Evolutionary conservation across 148 eudicot species (phyloP), one percentile per base, ranked within the genome.

Genomic region (Drosera capensis): DNA sequence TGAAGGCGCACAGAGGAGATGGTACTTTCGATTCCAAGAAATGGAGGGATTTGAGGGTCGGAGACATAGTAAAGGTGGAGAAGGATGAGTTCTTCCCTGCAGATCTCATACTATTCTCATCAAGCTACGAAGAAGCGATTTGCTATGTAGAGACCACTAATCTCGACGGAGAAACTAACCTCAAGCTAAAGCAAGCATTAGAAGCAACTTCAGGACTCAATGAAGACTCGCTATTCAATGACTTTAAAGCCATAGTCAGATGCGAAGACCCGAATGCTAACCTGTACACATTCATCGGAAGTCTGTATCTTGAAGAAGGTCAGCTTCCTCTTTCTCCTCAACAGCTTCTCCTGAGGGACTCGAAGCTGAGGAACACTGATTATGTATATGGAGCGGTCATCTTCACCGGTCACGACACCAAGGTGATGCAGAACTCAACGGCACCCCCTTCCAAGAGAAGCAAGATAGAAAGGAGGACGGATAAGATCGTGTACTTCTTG

Each of bases 191-290:
- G 59, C 73, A 69, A 45, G 76, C 81, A 12, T 47, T 71, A 34
- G 71, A 77, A 42, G 67, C 39, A 20, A 64, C 81, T 8, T 56
- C 63, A 30, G 57, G 42, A 31, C 50, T 79, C 19, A 65, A 76
- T 30, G 72, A 73, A 38, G 83, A 65, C 23, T 43, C 71, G 1
- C 40, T 30, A 50, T 70, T 73, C 41, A n/a, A 54, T 36, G 43
- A 51, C 7, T 77, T 81, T 36, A 71, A 54, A 26, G 78, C 85
- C 2, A 15, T 54, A 15, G 63, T 77, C 8, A 71, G 57, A 45
- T 77, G 92, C 59, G 92, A 81, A 57, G 80, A 81, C 40, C 92
- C 92, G 46, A 81, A 81, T 64, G 69, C 77, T 15, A 71, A 64
- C 47, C 60, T 81, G 29, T 81, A 81, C 48, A 49, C 71, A 24